These are phyloP conservation scores for Chlamydomonas sp. DNA, from an alignment of 139 green algal genomes.

Conservation along the genomic window DNA sequence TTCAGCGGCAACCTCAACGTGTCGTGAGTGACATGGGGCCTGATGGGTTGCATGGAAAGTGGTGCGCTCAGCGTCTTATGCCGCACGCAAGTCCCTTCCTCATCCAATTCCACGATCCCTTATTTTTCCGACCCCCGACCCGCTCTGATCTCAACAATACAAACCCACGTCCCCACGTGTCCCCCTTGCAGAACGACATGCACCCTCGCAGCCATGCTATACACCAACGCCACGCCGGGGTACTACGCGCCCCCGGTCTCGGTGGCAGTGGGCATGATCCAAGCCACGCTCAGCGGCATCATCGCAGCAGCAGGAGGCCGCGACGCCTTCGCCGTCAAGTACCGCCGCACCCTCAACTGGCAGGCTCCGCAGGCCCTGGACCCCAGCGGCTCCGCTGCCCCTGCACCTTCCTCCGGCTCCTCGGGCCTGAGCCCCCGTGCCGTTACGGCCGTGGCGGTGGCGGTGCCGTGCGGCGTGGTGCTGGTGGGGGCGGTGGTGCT, in stretches of 20 bases:
- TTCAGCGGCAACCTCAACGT: conserved; percentile 11
- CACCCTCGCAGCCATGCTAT: neutral
- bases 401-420: neutral
- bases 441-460: neutral
- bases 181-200: neutral
- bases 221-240: conserved; percentile 1
- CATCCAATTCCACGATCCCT: too few relatives aligned
- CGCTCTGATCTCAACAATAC: too few relatives aligned
- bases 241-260: neutral
- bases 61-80: too few relatives aligned
- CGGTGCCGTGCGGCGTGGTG: neutral
- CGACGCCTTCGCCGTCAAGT: neutral
- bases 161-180: neutral
- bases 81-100: too few relatives aligned
- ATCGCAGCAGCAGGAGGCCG: neutral
- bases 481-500: neutral
- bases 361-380: neutral
- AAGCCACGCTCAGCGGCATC: neutral
- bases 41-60: too few relatives aligned
- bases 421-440: too few relatives aligned
- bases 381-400: neutral
- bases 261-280: neutral
- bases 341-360: conserved; percentile 14
- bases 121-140: too few relatives aligned
- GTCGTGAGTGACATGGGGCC: neutral